Percentiles rank a stretch among this genome's conserved stretches.
phyloP scores from a whole-genome alignment of 164 flowering plant genomes.

The Piper longum region DNA sequence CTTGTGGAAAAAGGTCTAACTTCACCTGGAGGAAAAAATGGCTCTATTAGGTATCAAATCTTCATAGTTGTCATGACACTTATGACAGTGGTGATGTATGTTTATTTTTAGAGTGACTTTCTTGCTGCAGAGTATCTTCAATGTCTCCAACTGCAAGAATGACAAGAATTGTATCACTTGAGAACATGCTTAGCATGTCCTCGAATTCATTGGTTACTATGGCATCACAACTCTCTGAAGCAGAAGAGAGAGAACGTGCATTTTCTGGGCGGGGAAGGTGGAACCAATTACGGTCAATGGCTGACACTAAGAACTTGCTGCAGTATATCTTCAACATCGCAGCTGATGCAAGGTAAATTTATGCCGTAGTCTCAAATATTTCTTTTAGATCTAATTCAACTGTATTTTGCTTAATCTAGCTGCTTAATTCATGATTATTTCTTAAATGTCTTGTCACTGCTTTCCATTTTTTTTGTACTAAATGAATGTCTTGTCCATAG shows the following conservation, averaged over 20 bases:
- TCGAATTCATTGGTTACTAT: slow-evolving; percentile 87
- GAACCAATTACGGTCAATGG: slow-evolving; percentile 94
- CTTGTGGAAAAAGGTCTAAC: slow-evolving; percentile 66
- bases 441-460: background rate
- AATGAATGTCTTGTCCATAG: slow-evolving; percentile 21
- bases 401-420: background rate
- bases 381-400: background rate
- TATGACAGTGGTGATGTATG: background rate
- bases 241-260: slow-evolving; percentile 93
- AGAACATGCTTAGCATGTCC: slow-evolving; percentile 77
- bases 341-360: slow-evolving; percentile 64
- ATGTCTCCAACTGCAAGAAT: slow-evolving; percentile 86
- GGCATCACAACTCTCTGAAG: slow-evolving; percentile 99
- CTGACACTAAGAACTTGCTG: slow-evolving; percentile 84
- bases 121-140: slow-evolving; percentile 46
- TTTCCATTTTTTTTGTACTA: background rate
- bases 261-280: slow-evolving; percentile 77
- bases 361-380: background rate
- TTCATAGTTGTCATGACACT: background rate
- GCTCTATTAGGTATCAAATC: slow-evolving; percentile 21
- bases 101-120: too few species aligned
- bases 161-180: slow-evolving; percentile 85
- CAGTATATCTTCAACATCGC: slow-evolving; percentile 85
- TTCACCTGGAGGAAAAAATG: slow-evolving; percentile 87
- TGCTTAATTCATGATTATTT: background rate